A percentile compares a stretch with the other conserved stretches of the same genome.
Conservation (phyloP, 2,329 filamentous ascomycete species). For the Scortechinia acanthostroma region DNA sequence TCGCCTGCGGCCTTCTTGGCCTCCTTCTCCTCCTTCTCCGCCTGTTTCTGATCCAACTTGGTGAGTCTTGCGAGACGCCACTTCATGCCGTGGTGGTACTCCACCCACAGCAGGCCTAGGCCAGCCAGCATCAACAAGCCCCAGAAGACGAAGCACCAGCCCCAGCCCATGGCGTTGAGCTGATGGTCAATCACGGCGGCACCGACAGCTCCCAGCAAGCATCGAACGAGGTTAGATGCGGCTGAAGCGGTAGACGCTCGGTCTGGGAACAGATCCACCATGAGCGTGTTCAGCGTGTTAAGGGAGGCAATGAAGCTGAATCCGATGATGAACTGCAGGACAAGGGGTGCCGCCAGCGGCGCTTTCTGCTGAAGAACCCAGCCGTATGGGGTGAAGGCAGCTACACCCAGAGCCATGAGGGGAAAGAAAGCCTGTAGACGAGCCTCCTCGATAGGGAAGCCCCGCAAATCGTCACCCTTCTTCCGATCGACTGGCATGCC, state of each 20-base stretch:
- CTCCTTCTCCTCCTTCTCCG: background rate
- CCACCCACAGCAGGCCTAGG: background rate
- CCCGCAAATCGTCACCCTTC: conserved; percentile 25
- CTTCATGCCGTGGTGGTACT: background rate
- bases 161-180: conserved; percentile 16
- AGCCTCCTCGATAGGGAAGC: conserved; percentile 20
- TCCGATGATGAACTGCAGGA: conserved; percentile 9
- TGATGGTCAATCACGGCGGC: conserved; percentile 18
- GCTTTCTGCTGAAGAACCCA: conserved; percentile 44
- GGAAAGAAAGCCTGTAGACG: conserved; percentile 45
- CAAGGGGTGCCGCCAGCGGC: conserved; percentile 11
- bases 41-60: background rate
- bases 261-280: conserved; percentile 21
- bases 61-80: background rate
- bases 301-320: conserved; percentile 19
- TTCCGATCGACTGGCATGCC: conserved; percentile 54
- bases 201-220: conserved; percentile 18
- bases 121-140: background rate
- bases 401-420: conserved; percentile 42
- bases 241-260: conserved; percentile 19
- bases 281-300: conserved; percentile 19
- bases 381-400: conserved; percentile 43
- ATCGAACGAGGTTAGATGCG: conserved; percentile 20
- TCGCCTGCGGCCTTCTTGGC: background rate
- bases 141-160: conserved; percentile 12